These are phyloP conservation scores for Cytospora schulzeri DNA, from an alignment of 2,329 filamentous ascomycete species.

Conservation along the genomic window DNA sequence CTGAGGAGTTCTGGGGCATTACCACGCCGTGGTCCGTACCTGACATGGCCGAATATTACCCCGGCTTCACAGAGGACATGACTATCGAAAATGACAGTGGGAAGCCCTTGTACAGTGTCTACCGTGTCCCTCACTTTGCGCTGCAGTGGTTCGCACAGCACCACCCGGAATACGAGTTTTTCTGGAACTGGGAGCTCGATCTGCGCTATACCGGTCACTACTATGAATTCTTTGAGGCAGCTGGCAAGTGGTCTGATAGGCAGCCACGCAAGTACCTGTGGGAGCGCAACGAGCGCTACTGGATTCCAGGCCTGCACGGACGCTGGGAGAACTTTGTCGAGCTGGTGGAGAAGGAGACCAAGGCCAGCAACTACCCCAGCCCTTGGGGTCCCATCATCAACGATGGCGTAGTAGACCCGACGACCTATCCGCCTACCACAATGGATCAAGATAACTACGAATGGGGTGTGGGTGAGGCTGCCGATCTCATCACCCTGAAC, in stretches of 20 bases:
- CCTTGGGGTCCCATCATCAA: constrained; percentile 60
- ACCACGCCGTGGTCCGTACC: constrained; percentile 75
- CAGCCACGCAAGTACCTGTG: constrained; percentile 74
- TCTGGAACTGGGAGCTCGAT: constrained; percentile 91
- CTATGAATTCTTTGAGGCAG: constrained; percentile 73
- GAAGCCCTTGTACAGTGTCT: constrained; percentile 56
- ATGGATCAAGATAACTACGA: constrained; percentile 66
- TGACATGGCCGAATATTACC: constrained; percentile 77
- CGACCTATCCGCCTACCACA: constrained; percentile 57
- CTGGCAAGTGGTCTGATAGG: constrained; percentile 62
- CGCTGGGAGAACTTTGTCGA: constrained; percentile 67
- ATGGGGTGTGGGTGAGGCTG: constrained; percentile 77
- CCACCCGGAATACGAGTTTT: constrained; percentile 76
- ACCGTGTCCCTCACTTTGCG: constrained; percentile 48
- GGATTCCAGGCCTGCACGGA: constrained; percentile 70
- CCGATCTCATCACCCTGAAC: constrained; percentile 72
- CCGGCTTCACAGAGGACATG: constrained; percentile 70
- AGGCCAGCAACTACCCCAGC: constrained; percentile 66
- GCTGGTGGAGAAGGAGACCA: constrained; percentile 57
- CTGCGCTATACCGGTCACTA: constrained; percentile 78
- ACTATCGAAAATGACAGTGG: constrained; percentile 53
- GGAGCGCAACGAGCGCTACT: constrained; percentile 74
- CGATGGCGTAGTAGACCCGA: constrained; percentile 62
- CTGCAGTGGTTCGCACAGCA: constrained; percentile 74
- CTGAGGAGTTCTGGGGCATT: constrained; percentile 61